phyloP scores from a whole-genome alignment of 192 early-diverging fungal genomes.

The Mortierella hygrophila region DNA sequence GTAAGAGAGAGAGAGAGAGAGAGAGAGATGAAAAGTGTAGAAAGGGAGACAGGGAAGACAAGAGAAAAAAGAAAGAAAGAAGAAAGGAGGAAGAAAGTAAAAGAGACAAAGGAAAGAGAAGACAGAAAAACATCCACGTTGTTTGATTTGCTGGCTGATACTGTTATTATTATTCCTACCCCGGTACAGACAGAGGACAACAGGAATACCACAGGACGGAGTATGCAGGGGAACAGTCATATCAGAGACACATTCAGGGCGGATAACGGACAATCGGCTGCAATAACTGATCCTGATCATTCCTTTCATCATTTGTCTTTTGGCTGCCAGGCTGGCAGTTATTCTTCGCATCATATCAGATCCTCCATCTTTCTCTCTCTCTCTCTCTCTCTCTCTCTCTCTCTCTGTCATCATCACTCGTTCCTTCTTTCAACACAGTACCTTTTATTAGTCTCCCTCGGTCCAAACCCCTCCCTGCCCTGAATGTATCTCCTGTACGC shows the following conservation, averaged over 20 bases:
- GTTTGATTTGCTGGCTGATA: not conserved
- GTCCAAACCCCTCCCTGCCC: not conserved
- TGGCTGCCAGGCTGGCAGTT: not conserved
- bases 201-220: not conserved
- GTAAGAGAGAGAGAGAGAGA: not conserved
- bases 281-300: too few species aligned
- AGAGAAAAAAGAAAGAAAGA: not conserved
- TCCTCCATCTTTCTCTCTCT: not conserved
- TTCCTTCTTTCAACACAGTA: not conserved
- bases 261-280: too few species aligned
- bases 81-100: not conserved
- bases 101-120: not conserved
- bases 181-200: not conserved
- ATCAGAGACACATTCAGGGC: too few species aligned
- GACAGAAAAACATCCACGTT: not conserved
- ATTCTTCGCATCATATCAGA: not conserved
- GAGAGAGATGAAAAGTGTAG: not conserved
- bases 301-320: too few species aligned
- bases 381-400: too few species aligned
- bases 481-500: too few species aligned
- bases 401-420: not conserved
- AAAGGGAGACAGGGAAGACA: not conserved
- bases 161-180: not conserved
- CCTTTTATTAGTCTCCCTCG: not conserved
- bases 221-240: too few species aligned